A percentile compares a stretch with the other conserved stretches of the same genome.
These are phyloP conservation scores for Phytophthora meadii DNA, from an alignment of 352 stramenopile species.

Conservation along the genomic window DNA sequence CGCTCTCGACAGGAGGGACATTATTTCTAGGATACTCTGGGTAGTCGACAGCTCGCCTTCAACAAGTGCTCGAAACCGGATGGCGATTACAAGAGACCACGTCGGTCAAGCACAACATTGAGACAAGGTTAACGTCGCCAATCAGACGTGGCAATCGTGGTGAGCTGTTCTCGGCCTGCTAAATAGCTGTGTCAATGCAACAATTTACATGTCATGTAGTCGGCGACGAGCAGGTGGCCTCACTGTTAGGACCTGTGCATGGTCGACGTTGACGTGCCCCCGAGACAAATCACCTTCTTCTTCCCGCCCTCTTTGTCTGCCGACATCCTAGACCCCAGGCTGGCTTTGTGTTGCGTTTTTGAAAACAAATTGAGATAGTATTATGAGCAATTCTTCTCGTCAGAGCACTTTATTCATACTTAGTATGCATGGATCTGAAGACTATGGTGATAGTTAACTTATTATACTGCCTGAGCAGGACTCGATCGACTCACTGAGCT, in stretches of 20 bases:
- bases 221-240: neutral
- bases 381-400: too few relatives aligned
- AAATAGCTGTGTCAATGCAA: constrained; percentile 1
- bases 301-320: neutral
- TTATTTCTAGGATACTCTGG: too few relatives aligned
- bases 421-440: too few relatives aligned
- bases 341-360: neutral
- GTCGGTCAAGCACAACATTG: constrained; percentile 9
- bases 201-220: neutral
- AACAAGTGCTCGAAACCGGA: constrained; percentile 13
- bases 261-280: neutral
- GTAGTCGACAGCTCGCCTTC: constrained; percentile 3
- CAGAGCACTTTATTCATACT: too few relatives aligned
- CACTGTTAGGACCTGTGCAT: neutral
- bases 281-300: neutral
- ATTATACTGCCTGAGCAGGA: too few relatives aligned
- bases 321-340: neutral
- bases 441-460: too few relatives aligned
- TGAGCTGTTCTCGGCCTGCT: constrained; percentile 15
- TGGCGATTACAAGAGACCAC: constrained; percentile 15
- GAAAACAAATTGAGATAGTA: too few relatives aligned
- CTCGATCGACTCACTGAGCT: too few relatives aligned
- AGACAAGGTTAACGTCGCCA: constrained; percentile 19
- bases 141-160: constrained; percentile 20
- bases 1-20: neutral